Conservation (phyloP, 306 rosid species). For the Sicyos baderoa region DNA sequence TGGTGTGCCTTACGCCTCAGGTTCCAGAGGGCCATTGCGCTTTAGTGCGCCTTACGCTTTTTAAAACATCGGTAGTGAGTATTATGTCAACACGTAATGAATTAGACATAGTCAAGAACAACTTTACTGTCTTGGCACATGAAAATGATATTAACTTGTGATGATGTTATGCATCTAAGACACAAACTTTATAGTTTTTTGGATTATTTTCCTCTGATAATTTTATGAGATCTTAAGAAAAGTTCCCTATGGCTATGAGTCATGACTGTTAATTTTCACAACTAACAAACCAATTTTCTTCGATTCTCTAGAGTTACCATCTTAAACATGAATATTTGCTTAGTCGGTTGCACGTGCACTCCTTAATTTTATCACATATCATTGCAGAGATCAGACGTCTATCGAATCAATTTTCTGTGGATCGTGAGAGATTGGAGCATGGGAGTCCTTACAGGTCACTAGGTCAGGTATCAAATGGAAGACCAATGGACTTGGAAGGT, state of each 20-base stretch:
- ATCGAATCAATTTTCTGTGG: conserved; percentile 47
- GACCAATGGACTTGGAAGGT: conserved; percentile 67
- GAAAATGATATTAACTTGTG: background rate
- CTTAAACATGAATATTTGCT: background rate
- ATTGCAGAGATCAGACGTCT: conserved; percentile 65
- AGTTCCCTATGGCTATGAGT: no score
- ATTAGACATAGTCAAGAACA: background rate
- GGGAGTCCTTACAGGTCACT: conserved; percentile 63
- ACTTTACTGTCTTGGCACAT: background rate
- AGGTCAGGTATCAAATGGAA: conserved; percentile 42
- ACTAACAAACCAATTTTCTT: background rate
- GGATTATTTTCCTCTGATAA: background rate
- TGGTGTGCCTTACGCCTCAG: no score
- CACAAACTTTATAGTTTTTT: background rate
- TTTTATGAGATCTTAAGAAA: background rate
- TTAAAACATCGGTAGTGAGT: no score
- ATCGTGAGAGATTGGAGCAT: conserved; percentile 58
- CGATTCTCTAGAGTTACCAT: background rate
- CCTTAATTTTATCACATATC: background rate
- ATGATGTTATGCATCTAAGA: background rate
- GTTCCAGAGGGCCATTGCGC: no score
- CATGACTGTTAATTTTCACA: background rate
- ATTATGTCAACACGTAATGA: background rate
- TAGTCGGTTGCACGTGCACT: background rate
- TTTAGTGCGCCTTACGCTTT: no score